Percentiles rank a stretch among this genome's conserved stretches.
phyloP scores from a whole-genome alignment of 2,329 filamentous ascomycete species.

The Sordariomycetes sp. region DNA sequence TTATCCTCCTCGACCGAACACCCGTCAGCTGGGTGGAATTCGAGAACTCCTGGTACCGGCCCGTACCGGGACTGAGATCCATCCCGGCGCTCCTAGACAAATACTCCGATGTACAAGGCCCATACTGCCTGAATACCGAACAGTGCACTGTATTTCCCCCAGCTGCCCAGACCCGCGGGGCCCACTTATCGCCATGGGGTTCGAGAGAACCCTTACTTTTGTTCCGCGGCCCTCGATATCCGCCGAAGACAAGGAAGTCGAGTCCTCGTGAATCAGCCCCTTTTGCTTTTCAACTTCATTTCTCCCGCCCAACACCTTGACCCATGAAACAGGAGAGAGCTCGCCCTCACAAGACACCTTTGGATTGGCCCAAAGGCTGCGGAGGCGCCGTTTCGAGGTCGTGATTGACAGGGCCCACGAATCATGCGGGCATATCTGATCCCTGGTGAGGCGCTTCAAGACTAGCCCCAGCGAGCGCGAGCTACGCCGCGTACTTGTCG shows the following conservation, averaged over 20 bases:
- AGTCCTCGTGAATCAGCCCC: not conserved
- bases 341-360: not conserved
- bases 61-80: not conserved
- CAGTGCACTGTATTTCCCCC: not conserved
- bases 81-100: not conserved
- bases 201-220: not conserved
- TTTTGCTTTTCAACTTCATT: not conserved
- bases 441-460: not conserved
- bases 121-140: not conserved
- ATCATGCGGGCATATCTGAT: not conserved
- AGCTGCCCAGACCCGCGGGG: no score
- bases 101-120: not conserved
- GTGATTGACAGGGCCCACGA: not conserved
- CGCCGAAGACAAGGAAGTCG: not conserved
- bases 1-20: not conserved
- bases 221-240: not conserved
- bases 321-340: not conserved
- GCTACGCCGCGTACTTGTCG: not conserved
- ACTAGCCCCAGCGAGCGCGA: not conserved
- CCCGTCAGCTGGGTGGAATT: not conserved
- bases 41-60: not conserved
- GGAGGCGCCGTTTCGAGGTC: not conserved
- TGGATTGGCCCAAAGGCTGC: not conserved
- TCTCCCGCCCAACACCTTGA: not conserved
- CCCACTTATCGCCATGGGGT: not conserved